phyloP scores from a whole-genome alignment of 495 filamentous ascomycete species.

The Terfezia claveryi region DNA sequence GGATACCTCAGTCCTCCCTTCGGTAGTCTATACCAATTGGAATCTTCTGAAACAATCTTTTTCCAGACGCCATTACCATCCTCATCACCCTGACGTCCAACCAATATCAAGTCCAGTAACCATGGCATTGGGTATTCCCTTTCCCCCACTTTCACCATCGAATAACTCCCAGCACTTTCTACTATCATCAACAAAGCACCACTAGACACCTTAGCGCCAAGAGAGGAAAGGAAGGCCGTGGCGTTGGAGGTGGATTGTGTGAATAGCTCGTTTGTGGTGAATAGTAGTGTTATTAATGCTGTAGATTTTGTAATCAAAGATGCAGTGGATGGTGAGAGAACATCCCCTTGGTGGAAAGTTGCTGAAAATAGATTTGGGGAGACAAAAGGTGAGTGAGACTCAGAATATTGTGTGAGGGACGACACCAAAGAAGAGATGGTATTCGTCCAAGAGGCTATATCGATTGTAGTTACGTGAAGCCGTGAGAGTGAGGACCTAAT shows the following conservation, averaged over 20 bases:
- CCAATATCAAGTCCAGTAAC: conserved; percentile 63
- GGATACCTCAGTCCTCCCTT: conserved; percentile 46
- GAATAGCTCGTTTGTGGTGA: conserved; percentile 95
- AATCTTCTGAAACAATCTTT: conserved; percentile 48
- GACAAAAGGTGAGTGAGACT: conserved; percentile 21
- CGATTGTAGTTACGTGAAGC: conserved; percentile 43
- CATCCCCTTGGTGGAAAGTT: conserved; percentile 28
- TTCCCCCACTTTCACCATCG: conserved; percentile 44
- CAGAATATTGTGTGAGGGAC: conserved; percentile 25
- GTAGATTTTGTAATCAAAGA: conserved; percentile 11
- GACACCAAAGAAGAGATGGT: conserved; percentile 34
- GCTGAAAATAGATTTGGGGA: conserved; percentile 21
- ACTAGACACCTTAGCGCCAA: conserved; percentile 31
- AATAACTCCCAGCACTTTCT: conserved; percentile 84
- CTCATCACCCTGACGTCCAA: conserved; percentile 25
- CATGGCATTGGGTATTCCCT: conserved; percentile 85
- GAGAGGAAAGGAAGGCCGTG: conserved; percentile 45
- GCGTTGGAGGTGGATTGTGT: conserved; percentile 46
- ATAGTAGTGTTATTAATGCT: conserved; percentile 58
- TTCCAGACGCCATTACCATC: conserved; percentile 35
- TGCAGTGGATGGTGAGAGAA: background rate
- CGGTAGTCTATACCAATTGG: conserved; percentile 61
- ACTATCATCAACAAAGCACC: conserved; percentile 61
- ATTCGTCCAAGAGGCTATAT: conserved; percentile 54
- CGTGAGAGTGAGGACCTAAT: background rate